Conservation (phyloP, 2,329 filamentous ascomycete species). For the Didymosphaeria variabile region DNA sequence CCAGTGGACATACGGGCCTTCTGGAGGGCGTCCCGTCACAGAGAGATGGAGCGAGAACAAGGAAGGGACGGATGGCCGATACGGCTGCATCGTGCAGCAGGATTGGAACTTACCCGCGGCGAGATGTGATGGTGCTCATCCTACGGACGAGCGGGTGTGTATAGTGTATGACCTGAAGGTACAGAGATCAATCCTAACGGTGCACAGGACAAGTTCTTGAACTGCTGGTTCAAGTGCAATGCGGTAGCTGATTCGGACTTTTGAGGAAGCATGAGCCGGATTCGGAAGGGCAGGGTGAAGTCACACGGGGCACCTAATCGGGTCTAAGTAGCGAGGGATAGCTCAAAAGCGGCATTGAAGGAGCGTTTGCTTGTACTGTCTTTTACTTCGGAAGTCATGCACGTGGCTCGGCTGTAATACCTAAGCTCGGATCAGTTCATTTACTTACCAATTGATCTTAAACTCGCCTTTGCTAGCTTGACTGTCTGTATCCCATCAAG, state of each 20-base stretch:
- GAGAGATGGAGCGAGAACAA: slow-evolving; percentile 8
- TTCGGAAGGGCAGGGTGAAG: not conserved
- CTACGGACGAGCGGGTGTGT: not conserved
- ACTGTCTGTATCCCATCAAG: not conserved
- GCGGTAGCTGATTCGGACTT: not conserved
- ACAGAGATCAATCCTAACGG: not conserved
- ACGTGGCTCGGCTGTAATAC: not conserved
- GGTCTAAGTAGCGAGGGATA: not conserved
- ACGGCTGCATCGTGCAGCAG: not conserved
- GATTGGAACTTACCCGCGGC: not conserved
- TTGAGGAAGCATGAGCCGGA: not conserved
- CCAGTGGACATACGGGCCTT: slow-evolving; percentile 2
- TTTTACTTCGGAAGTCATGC: not conserved
- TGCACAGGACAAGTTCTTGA: slow-evolving; percentile 1
- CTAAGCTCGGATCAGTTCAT: not conserved
- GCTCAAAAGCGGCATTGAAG: not conserved
- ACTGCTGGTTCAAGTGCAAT: slow-evolving; percentile 11
- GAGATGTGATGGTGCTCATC: not conserved
- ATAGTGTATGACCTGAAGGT: not conserved
- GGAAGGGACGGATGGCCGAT: not conserved
- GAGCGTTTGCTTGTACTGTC: not conserved
- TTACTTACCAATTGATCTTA: not conserved
- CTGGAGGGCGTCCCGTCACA: slow-evolving; percentile 1
- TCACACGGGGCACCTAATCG: not conserved
- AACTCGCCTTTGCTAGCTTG: not conserved